phyloP scores from a whole-genome alignment of 2,329 filamentous ascomycete species.

The Pseudopyrenochaeta lycopersici region DNA sequence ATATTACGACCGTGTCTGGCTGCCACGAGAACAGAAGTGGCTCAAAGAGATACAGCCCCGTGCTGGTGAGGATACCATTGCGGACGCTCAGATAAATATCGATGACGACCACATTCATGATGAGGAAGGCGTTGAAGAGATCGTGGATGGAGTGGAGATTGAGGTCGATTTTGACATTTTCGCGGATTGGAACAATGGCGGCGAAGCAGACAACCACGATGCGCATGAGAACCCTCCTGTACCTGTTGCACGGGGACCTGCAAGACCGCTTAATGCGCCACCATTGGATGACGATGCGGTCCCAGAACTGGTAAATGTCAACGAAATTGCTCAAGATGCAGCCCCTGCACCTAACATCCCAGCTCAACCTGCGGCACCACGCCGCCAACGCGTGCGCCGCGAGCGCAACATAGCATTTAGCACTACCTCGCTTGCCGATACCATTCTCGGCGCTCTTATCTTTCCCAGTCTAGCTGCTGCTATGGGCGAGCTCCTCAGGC shows the following conservation, averaged over 20 bases:
- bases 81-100: constrained; percentile 21
- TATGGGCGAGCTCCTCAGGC: constrained; percentile 78
- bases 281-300: constrained; percentile 36
- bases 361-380: constrained; percentile 25
- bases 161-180: constrained; percentile 52
- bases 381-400: constrained; percentile 44
- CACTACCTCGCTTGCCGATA: constrained; percentile 65
- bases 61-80: constrained; percentile 44
- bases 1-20: constrained; percentile 68
- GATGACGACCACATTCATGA: constrained; percentile 33
- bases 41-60: constrained; percentile 69
- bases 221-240: constrained; percentile 47
- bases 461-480: constrained; percentile 83
- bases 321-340: constrained; percentile 25
- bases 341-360: constrained; percentile 43
- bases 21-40: constrained; percentile 67
- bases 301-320: constrained; percentile 12
- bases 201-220: constrained; percentile 46
- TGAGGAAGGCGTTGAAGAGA: constrained; percentile 52
- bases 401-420: constrained; percentile 62
- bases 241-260: constrained; percentile 35
- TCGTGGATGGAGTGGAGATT: constrained; percentile 60
- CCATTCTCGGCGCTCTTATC: constrained; percentile 74
- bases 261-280: constrained; percentile 44
- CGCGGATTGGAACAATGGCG: constrained; percentile 55